These are phyloP conservation scores for Pseudonitzschia delicatissima DNA, from an alignment of 108 stramenopile genomes.

Conservation along the genomic window DNA sequence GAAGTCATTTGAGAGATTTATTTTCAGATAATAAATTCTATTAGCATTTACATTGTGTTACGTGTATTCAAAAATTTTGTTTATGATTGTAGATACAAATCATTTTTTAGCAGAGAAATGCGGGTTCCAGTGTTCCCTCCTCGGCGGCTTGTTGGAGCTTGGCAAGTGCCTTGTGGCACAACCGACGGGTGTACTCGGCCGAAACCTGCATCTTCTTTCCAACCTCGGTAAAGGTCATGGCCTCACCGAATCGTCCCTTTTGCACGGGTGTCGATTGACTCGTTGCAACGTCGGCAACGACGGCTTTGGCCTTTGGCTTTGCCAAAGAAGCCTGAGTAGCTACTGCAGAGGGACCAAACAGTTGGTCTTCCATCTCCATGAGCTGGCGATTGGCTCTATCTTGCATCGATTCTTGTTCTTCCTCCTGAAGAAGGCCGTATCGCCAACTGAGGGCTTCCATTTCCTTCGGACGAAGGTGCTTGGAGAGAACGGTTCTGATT, in stretches of 20 bases:
- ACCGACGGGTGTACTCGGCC: constrained; percentile 73
- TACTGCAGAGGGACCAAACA: constrained; percentile 42
- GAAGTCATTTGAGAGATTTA: neutral
- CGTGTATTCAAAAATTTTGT: too few relatives aligned
- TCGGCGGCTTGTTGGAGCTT: constrained; percentile 71
- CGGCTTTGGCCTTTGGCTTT: neutral
- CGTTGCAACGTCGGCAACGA: neutral
- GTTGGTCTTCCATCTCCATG: constrained; percentile 61
- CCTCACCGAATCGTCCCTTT: constrained; percentile 49
- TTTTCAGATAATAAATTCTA: too few relatives aligned
- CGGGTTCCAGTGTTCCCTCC: constrained; percentile 63
- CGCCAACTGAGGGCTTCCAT: constrained; percentile 75
- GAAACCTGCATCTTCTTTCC: constrained; percentile 76
- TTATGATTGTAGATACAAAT: too few relatives aligned
- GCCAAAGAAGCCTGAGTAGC: neutral
- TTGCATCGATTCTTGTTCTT: neutral
- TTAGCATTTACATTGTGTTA: too few relatives aligned
- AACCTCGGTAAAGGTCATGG: constrained; percentile 75
- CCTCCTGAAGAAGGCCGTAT: constrained; percentile 60
- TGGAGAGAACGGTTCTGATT: constrained; percentile 50
- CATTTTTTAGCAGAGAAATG: constrained; percentile 34
- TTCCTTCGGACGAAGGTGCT: constrained; percentile 66
- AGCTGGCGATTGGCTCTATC: constrained; percentile 50
- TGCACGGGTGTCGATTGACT: constrained; percentile 1
- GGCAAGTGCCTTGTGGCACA: constrained; percentile 55